These are phyloP conservation scores for Agastache rugosa DNA, from an alignment of 257 asterid genomes.

Conservation along the genomic window DNA sequence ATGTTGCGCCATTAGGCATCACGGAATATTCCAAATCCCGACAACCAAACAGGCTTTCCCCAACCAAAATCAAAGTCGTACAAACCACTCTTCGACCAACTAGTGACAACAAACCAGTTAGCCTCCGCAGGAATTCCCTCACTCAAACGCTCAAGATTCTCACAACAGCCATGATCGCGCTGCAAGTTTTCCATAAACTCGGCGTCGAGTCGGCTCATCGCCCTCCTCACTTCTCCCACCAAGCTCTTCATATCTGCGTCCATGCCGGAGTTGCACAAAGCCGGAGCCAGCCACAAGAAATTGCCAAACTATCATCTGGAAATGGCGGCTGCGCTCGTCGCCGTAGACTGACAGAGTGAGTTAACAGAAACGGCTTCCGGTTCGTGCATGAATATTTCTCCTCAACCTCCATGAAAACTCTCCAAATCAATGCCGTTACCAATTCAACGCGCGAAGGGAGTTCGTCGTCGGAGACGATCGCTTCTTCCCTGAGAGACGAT, in stretches of 20 bases:
- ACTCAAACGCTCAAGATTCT: slow-evolving; percentile 16
- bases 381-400: neutral
- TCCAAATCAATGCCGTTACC: slow-evolving; percentile 31
- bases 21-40: neutral
- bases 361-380: slow-evolving; percentile 2
- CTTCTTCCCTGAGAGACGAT: slow-evolving; percentile 9
- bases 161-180: slow-evolving; percentile 17
- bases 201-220: neutral
- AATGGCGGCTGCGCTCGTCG: slow-evolving; percentile 23
- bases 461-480: neutral
- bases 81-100: slow-evolving; percentile 32
- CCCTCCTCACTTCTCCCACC: slow-evolving; percentile 11
- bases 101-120: slow-evolving; percentile 18
- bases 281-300: slow-evolving; percentile 32
- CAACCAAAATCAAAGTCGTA: slow-evolving; percentile 35
- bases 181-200: slow-evolving; percentile 22
- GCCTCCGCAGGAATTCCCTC: slow-evolving; percentile 19
- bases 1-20: neutral
- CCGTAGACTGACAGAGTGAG: slow-evolving; percentile 31
- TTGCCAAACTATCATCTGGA: slow-evolving; percentile 33
- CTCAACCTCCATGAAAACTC: slow-evolving; percentile 27
- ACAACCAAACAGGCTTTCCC: slow-evolving; percentile 36
- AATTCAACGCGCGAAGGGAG: slow-evolving; percentile 28
- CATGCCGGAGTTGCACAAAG: neutral
- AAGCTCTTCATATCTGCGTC: neutral